These are phyloP conservation scores for Endotrypanum monterogeii DNA, from an alignment of 208 protist genomes.

Conservation along the genomic window DNA sequence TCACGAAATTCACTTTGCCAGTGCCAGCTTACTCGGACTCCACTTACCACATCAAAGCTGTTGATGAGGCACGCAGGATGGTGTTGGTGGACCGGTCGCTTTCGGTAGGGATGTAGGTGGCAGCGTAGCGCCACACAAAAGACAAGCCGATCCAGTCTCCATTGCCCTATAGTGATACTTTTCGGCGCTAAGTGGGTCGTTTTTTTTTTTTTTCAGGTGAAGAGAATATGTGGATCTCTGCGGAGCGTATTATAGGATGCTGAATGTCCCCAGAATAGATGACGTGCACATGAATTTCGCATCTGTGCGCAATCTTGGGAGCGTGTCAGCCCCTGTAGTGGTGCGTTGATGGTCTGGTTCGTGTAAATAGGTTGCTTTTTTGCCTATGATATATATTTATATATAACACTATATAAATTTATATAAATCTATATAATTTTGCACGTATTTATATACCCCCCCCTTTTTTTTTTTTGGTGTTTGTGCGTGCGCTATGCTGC, in stretches of 20 bases:
- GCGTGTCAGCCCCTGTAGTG: background rate
- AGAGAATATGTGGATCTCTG: background rate
- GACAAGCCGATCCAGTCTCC: too few relatives aligned
- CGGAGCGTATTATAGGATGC: background rate
- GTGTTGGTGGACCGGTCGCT: conserved; percentile 53
- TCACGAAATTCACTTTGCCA: conserved; percentile 47
- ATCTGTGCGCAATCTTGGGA: background rate
- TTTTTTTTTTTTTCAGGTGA: too few relatives aligned
- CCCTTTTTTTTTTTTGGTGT: background rate
- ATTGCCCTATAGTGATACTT: background rate
- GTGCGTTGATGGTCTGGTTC: background rate
- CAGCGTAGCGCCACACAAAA: background rate
- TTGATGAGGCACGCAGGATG: conserved; percentile 54
- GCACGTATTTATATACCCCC: too few relatives aligned
- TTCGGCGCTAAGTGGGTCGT: background rate
- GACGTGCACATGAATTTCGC: background rate
- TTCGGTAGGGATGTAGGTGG: background rate
- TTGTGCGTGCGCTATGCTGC: background rate
- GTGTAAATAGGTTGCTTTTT: background rate
- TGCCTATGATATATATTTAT: background rate
- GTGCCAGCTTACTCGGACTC: conserved; percentile 15
- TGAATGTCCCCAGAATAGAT: too few relatives aligned
- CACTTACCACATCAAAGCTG: conserved; percentile 52
- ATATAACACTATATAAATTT: too few relatives aligned
- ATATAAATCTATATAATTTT: too few relatives aligned